Evolutionary conservation across 345 rosid species (phyloP), one percentile per base, ranked within the genome.

Genomic region (Noccaea caerulescens): DNA sequence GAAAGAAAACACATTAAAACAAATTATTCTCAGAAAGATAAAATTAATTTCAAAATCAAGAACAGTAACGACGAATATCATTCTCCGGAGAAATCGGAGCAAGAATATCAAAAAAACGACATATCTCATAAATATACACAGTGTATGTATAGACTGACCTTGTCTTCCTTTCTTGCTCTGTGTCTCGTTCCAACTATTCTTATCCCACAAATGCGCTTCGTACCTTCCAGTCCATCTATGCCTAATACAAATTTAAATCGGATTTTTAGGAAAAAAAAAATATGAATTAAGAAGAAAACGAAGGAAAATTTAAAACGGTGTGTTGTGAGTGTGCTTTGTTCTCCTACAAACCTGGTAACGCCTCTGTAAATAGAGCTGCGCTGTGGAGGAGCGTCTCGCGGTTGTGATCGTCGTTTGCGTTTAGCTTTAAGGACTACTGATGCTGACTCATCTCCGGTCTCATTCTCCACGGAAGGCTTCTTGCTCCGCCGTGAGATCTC

Each of bases 301-400:
- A 4, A 51, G 10, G n/a, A 3, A 63, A 8, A 13, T 23, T 20
- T 23, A 7, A 49, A 64, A 66, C 55, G 54, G 33, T 53, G 34
- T 4, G 55, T 60, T 53, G 5, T 25, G n/a, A 36, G 49, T 10
- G 69, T 51, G 46, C 10, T 16, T 32, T 9, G 38, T 52, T 16
- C 8, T 10, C 32, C 14, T 8, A 9, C 3, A 55, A 11, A 82
- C 98, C 93, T 93, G 2, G 98, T 93, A 56, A 93, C 97, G 4
- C 98, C 98, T 18, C 94, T 84, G 66, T 90, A 85, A 36, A 84
- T 81, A 2, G 96, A 93, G 85, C 97, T 93, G 27, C 98, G 90
- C 66, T 83, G 89, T 37, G 97, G 94, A 58, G 97, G 98, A 50
- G 92, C 82, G 63, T 88, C 96, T 78, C 96, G 82, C 0, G 92